These are phyloP conservation scores for Pycnococcus provasolii DNA, from an alignment of 139 green algal genomes.

Conservation along the genomic window DNA sequence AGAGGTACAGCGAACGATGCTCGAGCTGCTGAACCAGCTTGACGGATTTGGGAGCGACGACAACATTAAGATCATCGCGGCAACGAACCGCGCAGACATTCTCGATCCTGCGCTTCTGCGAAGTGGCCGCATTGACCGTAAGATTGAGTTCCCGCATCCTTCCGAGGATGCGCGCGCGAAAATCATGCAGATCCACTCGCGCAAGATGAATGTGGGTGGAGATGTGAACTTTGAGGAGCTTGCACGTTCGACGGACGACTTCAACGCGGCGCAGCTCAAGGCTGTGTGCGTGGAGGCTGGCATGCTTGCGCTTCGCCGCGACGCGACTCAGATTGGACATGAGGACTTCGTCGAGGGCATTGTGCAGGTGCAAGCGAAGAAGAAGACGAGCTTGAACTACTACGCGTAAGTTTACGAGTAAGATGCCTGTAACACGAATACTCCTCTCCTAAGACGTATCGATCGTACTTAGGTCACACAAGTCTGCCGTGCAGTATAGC, in stretches of 20 bases:
- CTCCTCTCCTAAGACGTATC: no score
- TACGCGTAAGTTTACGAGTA: constrained; percentile 42
- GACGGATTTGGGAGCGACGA: constrained; percentile 81
- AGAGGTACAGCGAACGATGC: constrained; percentile 96
- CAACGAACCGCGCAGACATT: constrained; percentile 96
- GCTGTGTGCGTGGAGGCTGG: constrained; percentile 96
- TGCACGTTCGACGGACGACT: constrained; percentile 88
- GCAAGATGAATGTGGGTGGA: constrained; percentile 71
- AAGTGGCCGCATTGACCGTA: constrained; percentile 85
- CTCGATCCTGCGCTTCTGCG: constrained; percentile 95
- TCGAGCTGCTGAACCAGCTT: constrained; percentile 95
- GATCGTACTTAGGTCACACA: no score
- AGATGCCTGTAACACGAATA: no score
- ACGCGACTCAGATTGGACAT: constrained; percentile 84
- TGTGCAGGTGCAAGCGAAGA: constrained; percentile 94
- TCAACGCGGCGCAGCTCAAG: constrained; percentile 89
- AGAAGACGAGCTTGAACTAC: constrained; percentile 94
- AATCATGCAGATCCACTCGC: constrained; percentile 71
- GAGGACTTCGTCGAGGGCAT: constrained; percentile 99
- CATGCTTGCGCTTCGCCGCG: constrained; percentile 91
- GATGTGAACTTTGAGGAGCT: constrained; percentile 99
- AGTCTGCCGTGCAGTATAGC: no score
- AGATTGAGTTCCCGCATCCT: constrained; percentile 99
- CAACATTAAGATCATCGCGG: constrained; percentile 92
- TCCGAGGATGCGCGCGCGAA: constrained; percentile 91